Evolutionary conservation across 2,329 filamentous ascomycete genomes (phyloP).

Genomic region (Sarocladium kiliense): DNA sequence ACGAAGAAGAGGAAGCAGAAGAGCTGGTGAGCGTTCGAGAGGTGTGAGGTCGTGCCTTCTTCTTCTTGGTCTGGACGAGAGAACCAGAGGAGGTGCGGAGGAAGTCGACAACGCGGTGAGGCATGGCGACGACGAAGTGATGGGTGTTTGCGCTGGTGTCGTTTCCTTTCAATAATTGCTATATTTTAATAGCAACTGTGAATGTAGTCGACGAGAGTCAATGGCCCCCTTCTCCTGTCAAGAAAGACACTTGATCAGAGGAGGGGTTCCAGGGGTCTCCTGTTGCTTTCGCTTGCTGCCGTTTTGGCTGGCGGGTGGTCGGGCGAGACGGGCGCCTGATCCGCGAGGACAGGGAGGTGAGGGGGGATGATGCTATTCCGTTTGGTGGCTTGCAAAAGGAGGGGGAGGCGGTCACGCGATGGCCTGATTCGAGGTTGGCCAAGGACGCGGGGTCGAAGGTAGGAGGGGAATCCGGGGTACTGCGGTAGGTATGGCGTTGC

Average conservation of each 20-base stretch:
- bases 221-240: slow-evolving; percentile 7
- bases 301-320: neutral
- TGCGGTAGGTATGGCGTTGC: neutral
- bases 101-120: slow-evolving; percentile 53
- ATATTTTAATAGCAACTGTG: too few species aligned
- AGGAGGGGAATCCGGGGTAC: slow-evolving; percentile 2
- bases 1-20: neutral
- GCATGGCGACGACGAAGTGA: slow-evolving; percentile 36
- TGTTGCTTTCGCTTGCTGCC: neutral
- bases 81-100: slow-evolving; percentile 51
- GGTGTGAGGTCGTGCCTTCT: slow-evolving; percentile 20
- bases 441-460: slow-evolving; percentile 5
- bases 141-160: neutral
- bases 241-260: slow-evolving; percentile 8
- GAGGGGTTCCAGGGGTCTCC: neutral
- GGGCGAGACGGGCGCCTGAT: neutral
- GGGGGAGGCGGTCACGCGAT: slow-evolving; percentile 6
- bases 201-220: neutral
- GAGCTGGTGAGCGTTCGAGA: slow-evolving; percentile 26
- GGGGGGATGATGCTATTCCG: neutral
- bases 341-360: neutral
- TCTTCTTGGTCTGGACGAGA: slow-evolving; percentile 44
- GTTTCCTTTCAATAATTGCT: too few species aligned
- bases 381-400: slow-evolving; percentile 3
- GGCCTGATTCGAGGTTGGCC: slow-evolving; percentile 3